Evolutionary conservation across 2,329 filamentous ascomycete species (phyloP), one percentile per base, ranked within the genome.

Genomic region (Stachybotrys echinatus): DNA sequence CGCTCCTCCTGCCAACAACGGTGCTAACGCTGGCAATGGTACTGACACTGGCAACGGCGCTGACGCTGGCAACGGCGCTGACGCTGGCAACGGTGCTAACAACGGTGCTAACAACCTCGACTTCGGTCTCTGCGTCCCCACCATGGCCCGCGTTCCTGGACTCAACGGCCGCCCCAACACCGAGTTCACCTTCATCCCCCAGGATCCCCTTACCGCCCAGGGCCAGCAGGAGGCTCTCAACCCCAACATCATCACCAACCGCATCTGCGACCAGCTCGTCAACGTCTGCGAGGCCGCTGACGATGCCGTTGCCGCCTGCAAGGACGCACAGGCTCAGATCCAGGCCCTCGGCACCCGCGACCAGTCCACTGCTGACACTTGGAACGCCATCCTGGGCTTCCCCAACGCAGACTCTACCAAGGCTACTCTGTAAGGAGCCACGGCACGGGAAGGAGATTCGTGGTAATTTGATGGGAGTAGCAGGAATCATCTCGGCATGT

Each of bases 191-290:
- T 88, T 88, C 78, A 81, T 85, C 65, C 78, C 85, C 47, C 77
- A 77, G 45, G 84, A 88, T 62, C 70, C 80, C 8, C 68, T 79
- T 18, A 77, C 85, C 51, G 77, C 80, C 55, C 71, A 81, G 61
- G 63, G 64, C 51, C 84, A 88, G 67, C 68, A 82, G 59, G 84
- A 87, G 62, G 83, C 84, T 8, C 73, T 87, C 43, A 87, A 88
- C 78, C 84, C 84, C 50, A 80, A 81, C 71, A 88, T 88, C 73
- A 88, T 88, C 73, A 85, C 83, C 64, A 87, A 85, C 75, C 79
- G 83, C 53, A 82, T 88, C 65, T 84, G 81, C 67, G 84, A 88
- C 66, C 82, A 87, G 70, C 75, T 88, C 51, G 76, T 67, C 61
- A 87, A 86, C 68, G 81, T 84, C 37, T 88, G 84, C 68, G 70